Percentiles rank a stretch among this genome's conserved stretches.
Conservation (phyloP, 2,329 filamentous ascomycete genomes). For the Rhytidhysteron rufulum region DNA sequence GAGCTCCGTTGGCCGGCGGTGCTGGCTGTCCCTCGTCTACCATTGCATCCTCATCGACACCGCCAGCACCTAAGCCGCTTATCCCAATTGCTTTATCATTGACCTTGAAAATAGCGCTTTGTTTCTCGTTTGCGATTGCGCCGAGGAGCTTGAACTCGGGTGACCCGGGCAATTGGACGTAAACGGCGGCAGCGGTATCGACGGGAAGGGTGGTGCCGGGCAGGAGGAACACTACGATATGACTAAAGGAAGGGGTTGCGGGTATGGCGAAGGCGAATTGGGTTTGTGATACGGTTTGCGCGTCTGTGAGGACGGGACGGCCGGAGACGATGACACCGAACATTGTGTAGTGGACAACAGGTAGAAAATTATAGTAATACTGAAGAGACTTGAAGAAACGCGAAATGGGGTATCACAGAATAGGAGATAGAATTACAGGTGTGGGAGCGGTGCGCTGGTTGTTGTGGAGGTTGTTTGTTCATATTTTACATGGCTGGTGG, state of each 20-base stretch:
- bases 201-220: constrained; percentile 71
- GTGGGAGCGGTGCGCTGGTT: too few relatives aligned
- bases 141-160: constrained; percentile 78
- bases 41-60: constrained; percentile 47
- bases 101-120: constrained; percentile 86
- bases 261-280: constrained; percentile 69
- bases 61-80: constrained; percentile 34
- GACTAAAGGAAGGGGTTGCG: constrained; percentile 55
- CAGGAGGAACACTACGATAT: constrained; percentile 85
- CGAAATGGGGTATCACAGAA: too few relatives aligned
- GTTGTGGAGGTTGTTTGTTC: too few relatives aligned
- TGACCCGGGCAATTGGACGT: constrained; percentile 65
- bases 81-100: constrained; percentile 36
- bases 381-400: too few relatives aligned
- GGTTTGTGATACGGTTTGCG: constrained; percentile 52
- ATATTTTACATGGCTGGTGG: too few relatives aligned
- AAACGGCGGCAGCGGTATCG: constrained; percentile 81
- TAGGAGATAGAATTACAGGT: too few relatives aligned
- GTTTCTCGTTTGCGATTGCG: constrained; percentile 83
- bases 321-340: constrained; percentile 61
- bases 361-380: too few relatives aligned
- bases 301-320: constrained; percentile 57
- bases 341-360: too few relatives aligned
- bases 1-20: constrained; percentile 10
- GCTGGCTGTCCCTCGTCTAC: constrained; percentile 34